Evolutionary conservation across 257 asterid species (phyloP), one percentile per base, ranked within the genome.

Genomic region (Fraxinus excelsior): DNA sequence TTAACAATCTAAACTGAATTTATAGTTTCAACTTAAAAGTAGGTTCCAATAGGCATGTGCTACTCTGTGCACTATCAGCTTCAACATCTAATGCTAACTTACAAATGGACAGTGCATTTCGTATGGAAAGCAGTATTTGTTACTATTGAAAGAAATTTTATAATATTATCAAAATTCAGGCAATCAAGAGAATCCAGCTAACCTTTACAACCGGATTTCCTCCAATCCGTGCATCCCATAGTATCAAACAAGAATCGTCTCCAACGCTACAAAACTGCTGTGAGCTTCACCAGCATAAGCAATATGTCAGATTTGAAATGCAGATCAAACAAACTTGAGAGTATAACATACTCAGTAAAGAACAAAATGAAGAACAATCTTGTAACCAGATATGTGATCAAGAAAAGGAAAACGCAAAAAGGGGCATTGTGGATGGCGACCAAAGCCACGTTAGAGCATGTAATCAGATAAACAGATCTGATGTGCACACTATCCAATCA

Each of bases 231-330:
- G 64, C 64, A 53, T 53, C 64, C 64, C 64, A 53, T 5, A 53
- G 25, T 53, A 53, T 53, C 10, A 53, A 53, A 53, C 64, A n/a
- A 53, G 64, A 53, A 19, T 53, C 99, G 26, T 53, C 64, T 53
- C 64, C 25, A 18, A 18, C 25, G 3, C 25, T 53, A 53, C 64
- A 53, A 7, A 53, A 53, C 64, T 53, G 25, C 25, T 53, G 64
- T 19, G 64, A 53, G n/a, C 64, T 96, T 82, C 84, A 91, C 76
- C 25, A 80, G 73, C 73, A 32, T 67, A 74, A 32, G 37, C 25
- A 53, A 18, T 49, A 49, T 7, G 25, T 53, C 64, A 53, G 9
- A 53, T 19, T 53, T 19, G 80, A 73, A 81, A 72, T 66, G 76
- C 72, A 76, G 26, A 44, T 53, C 25, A n/a, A 5, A n/a, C n/a